These are phyloP conservation scores for Candida insectalens DNA, from an alignment of 805 yeast genomes.

Conservation along the genomic window DNA sequence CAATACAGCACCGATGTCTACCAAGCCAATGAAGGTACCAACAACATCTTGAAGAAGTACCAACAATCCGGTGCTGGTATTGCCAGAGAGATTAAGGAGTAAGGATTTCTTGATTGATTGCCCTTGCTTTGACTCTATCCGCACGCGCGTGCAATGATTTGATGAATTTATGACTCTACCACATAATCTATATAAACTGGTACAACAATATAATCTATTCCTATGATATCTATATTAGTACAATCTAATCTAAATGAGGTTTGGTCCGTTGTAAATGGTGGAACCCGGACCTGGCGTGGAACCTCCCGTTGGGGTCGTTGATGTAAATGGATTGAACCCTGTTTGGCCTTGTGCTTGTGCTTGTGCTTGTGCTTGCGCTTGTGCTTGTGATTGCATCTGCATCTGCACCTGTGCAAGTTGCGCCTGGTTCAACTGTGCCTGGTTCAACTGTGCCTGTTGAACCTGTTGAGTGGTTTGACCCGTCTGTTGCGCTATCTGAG, in stretches of 20 bases:
- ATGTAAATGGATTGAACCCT: too few species aligned
- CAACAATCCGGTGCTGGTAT: conserved; percentile 19
- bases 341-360: too few species aligned
- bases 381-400: conserved; percentile 3
- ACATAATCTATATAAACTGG: too few species aligned
- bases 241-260: neutral
- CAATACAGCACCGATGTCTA: conserved; percentile 19
- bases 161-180: too few species aligned
- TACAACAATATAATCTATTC: too few species aligned
- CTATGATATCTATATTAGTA: too few species aligned
- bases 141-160: too few species aligned
- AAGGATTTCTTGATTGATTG: neutral
- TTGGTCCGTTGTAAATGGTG: conserved; percentile 3
- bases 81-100: conserved; percentile 16
- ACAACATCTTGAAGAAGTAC: conserved; percentile 18
- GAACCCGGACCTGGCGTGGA: too few species aligned
- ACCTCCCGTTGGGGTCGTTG: too few species aligned
- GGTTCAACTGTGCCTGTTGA: neutral
- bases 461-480: too few species aligned
- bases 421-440: neutral
- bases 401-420: neutral
- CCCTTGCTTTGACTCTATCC: neutral
- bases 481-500: neutral
- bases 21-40: conserved; percentile 13
- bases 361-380: too few species aligned